Evolutionary conservation across 1,139 yeast genomes (phyloP).

Genomic region (Pichia sp.): DNA sequence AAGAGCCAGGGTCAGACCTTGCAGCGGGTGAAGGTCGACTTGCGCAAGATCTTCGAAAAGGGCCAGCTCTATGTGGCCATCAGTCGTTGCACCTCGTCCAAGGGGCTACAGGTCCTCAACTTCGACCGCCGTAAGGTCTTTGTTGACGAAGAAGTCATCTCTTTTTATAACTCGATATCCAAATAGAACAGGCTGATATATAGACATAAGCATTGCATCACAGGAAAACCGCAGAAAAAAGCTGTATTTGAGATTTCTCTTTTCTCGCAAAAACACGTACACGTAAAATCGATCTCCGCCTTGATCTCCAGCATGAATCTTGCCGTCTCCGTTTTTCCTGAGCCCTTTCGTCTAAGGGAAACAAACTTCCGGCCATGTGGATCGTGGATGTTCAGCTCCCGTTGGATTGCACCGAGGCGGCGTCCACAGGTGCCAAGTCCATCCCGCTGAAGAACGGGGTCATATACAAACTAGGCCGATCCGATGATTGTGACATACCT

Average conservation of each 20-base stretch:
- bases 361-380: no score
- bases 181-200: background rate
- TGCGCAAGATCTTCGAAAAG: slow-evolving; percentile 66
- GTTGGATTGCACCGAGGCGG: background rate
- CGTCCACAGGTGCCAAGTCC: background rate
- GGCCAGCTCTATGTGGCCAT: slow-evolving; percentile 91
- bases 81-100: slow-evolving; percentile 78
- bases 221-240: no score
- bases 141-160: slow-evolving; percentile 61
- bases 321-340: background rate
- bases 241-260: no score
- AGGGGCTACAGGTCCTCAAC: slow-evolving; percentile 66
- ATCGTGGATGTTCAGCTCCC: slow-evolving; percentile 9
- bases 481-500: slow-evolving; percentile 3
- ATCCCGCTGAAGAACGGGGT: background rate
- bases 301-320: background rate
- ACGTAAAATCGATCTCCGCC: background rate
- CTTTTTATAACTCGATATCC: slow-evolving; percentile 36
- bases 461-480: slow-evolving; percentile 8
- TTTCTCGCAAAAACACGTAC: background rate
- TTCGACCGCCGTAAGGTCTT: slow-evolving; percentile 59
- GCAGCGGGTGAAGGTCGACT: slow-evolving; percentile 69
- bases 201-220: background rate
- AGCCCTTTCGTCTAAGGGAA: no score
- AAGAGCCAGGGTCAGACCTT: slow-evolving; percentile 92